Conservation (phyloP, 352 stramenopile species). For the Phytophthora constricta region DNA sequence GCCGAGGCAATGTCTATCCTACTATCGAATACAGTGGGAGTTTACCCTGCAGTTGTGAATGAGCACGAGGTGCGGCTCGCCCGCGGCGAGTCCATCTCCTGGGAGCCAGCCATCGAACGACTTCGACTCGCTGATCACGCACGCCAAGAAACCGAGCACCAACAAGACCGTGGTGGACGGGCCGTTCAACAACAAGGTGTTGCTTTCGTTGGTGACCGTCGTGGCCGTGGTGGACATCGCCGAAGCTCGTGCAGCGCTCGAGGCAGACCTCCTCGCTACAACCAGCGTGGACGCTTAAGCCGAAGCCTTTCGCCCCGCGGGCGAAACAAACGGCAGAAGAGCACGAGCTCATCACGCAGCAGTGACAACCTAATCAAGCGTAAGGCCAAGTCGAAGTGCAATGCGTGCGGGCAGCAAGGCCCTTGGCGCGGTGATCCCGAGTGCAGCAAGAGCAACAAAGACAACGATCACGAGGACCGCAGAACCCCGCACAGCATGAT, state of each 20-base stretch:
- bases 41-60: constrained; percentile 1
- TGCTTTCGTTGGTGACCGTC: not conserved
- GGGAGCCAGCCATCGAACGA: constrained; percentile 5
- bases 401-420: not conserved
- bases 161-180: not conserved
- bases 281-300: not conserved
- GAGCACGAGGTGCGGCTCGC: constrained; percentile 10
- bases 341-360: not conserved
- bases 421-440: not conserved
- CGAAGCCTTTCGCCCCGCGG: not conserved
- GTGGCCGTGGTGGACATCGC: not conserved
- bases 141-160: not conserved
- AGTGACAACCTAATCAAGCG: not conserved
- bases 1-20: not conserved
- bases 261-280: not conserved
- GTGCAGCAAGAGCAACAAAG: not conserved
- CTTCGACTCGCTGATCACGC: constrained; percentile 8
- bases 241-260: not conserved
- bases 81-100: not conserved
- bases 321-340: not conserved
- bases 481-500: not conserved
- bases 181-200: not conserved
- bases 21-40: not conserved
- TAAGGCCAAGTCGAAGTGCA: not conserved
- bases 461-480: not conserved